These are phyloP conservation scores for Adansonia rubrostipa DNA, from an alignment of 441 rosid species.

Conservation along the genomic window DNA sequence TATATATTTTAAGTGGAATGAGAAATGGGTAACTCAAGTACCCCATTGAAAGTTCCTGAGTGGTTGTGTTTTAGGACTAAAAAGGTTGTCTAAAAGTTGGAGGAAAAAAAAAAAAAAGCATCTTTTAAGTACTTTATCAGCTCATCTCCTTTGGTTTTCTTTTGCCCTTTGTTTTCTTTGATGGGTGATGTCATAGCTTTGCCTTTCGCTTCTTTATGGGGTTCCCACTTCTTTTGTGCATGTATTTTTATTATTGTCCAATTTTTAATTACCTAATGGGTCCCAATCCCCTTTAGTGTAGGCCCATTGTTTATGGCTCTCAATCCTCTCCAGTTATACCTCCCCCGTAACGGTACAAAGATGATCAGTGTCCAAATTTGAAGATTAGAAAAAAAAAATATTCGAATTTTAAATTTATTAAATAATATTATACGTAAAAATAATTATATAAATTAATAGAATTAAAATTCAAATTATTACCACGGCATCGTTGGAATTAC, in stretches of 20 bases:
- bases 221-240: slow-evolving; percentile 25
- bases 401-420: no score
- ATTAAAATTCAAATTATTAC: no score
- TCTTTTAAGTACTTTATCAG: slow-evolving; percentile 28
- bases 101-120: slow-evolving; percentile 9
- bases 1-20: neutral
- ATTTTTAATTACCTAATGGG: neutral
- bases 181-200: slow-evolving; percentile 33
- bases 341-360: slow-evolving; percentile 28
- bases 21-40: slow-evolving; percentile 28
- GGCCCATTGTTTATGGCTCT: slow-evolving; percentile 14
- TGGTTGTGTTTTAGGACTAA: slow-evolving; percentile 30
- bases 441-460: no score
- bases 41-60: slow-evolving; percentile 37
- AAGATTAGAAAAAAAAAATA: no score
- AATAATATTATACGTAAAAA: no score
- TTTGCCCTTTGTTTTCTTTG: neutral
- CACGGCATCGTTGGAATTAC: no score
- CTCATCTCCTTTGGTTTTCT: slow-evolving; percentile 20
- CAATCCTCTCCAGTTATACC: slow-evolving; percentile 27
- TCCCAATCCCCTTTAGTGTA: neutral
- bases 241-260: neutral
- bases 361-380: no score
- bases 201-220: slow-evolving; percentile 16
- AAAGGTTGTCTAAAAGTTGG: slow-evolving; percentile 32